A percentile compares a stretch with the other conserved stretches of the same genome.
Evolutionary conservation across 1,284 basidiomycete species (phyloP).

Genomic region (Entoloma clypeatum): DNA sequence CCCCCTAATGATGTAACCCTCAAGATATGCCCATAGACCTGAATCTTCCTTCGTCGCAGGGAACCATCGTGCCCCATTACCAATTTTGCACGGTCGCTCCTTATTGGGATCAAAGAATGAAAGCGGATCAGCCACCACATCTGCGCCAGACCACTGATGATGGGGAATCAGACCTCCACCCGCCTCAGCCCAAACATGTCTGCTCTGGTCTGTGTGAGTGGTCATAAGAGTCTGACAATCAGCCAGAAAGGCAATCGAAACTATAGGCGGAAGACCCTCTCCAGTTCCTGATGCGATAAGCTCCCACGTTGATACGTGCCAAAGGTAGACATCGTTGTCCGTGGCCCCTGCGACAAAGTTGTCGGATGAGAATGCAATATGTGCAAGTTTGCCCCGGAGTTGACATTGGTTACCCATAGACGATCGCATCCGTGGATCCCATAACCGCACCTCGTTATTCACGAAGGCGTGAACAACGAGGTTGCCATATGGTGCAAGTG

Average conservation of each 20-base stretch:
- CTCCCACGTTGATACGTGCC: constrained; percentile 1
- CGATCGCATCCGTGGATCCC: background rate
- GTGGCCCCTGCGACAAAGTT: constrained; percentile 3
- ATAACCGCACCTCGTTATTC: constrained; percentile 1
- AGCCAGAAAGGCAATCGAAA: constrained; percentile 1
- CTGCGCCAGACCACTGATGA: background rate
- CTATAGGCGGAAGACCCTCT: constrained; percentile 3
- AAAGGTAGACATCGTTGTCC: constrained; percentile 3
- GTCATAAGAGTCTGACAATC: background rate
- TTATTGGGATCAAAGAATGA: too few species aligned
- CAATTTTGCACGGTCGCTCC: too few species aligned
- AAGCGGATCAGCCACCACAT: too few species aligned
- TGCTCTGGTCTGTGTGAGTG: background rate
- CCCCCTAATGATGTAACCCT: background rate
- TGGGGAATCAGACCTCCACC: background rate
- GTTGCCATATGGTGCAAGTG: constrained; percentile 3
- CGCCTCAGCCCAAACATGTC: background rate
- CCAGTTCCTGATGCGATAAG: constrained; percentile 2
- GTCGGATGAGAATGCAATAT: constrained; percentile 11
- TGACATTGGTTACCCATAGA: too few species aligned
- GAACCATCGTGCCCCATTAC: constrained; percentile 2
- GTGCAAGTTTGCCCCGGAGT: constrained; percentile 3
- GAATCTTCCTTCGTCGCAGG: background rate
- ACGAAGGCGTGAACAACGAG: background rate
- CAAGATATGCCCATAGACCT: constrained; percentile 7